Evolutionary conservation across 345 rosid genomes (phyloP).

Genomic region (Alliaria petiolata): DNA sequence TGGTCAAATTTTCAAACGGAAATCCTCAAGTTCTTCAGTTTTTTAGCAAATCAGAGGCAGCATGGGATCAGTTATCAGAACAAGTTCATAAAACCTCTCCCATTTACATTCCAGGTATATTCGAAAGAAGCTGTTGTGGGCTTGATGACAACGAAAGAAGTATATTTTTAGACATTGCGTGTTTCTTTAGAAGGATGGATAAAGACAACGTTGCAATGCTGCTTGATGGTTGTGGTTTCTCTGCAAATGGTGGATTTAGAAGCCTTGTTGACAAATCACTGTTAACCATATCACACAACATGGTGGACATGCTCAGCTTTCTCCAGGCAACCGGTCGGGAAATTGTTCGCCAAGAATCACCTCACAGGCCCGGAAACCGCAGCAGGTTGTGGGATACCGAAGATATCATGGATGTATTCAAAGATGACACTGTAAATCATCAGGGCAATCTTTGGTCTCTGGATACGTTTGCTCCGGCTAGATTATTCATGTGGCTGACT

Average conservation of each 20-base stretch:
- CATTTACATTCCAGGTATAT: constrained; percentile 13
- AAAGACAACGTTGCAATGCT: constrained; percentile 21
- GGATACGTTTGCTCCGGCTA: background rate
- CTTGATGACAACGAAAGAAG: constrained; percentile 30
- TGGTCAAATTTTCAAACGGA: constrained; percentile 24
- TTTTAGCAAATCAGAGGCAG: background rate
- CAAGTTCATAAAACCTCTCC: background rate
- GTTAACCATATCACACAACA: constrained; percentile 3
- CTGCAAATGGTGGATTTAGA: constrained; percentile 25
- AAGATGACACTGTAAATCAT: background rate
- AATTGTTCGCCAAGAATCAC: constrained; percentile 26
- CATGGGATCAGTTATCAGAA: background rate
- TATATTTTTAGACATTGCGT: constrained; percentile 38
- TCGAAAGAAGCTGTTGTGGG: constrained; percentile 30
- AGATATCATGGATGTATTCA: constrained; percentile 19
- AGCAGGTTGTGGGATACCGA: constrained; percentile 20
- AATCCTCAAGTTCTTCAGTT: constrained; percentile 24
- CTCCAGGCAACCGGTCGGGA: constrained; percentile 33
- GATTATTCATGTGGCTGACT: background rate
- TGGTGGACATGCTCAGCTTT: constrained; percentile 21
- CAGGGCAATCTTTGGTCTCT: background rate
- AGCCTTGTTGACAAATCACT: constrained; percentile 38
- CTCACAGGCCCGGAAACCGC: constrained; percentile 15
- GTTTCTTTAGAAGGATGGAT: constrained; percentile 29
- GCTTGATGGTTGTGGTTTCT: constrained; percentile 35